Evolutionary conservation across 2,329 filamentous ascomycete species (phyloP).

Genomic region (Sclerotinia sclerotiorum): DNA sequence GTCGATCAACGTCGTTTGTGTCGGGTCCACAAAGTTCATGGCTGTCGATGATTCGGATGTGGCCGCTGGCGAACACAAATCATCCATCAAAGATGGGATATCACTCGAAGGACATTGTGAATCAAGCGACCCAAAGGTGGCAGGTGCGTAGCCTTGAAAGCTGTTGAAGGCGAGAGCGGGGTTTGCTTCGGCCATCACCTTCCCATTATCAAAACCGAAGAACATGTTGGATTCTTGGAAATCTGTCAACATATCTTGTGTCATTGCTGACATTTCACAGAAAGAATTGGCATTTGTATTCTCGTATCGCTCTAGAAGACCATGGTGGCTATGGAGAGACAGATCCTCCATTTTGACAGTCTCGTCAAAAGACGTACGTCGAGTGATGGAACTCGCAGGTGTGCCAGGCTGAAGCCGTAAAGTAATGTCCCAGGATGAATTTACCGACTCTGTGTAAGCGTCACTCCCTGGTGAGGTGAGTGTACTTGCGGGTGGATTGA

Average conservation of each 20-base stretch:
- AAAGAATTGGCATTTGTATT: slow-evolving; percentile 6
- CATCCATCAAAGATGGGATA: slow-evolving; percentile 28
- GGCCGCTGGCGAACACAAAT: slow-evolving; percentile 30
- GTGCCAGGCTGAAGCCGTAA: slow-evolving; percentile 8
- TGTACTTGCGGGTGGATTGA: slow-evolving; percentile 5
- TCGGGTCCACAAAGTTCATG: slow-evolving; percentile 34
- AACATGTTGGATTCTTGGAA: slow-evolving; percentile 27
- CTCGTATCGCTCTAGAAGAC: slow-evolving; percentile 24
- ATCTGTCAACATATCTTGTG: slow-evolving; percentile 25
- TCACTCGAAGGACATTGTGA: slow-evolving; percentile 25
- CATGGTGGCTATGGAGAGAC: slow-evolving; percentile 18
- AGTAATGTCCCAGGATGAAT: slow-evolving; percentile 23
- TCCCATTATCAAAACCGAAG: slow-evolving; percentile 15
- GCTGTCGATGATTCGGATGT: slow-evolving; percentile 25
- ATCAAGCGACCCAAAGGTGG: slow-evolving; percentile 21
- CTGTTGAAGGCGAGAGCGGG: slow-evolving; percentile 20
- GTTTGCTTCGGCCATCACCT: slow-evolving; percentile 22
- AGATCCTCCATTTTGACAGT: slow-evolving; percentile 26
- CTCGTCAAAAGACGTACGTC: slow-evolving; percentile 17
- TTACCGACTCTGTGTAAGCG: slow-evolving; percentile 17
- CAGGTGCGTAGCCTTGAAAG: slow-evolving; percentile 18
- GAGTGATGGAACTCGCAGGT: slow-evolving; percentile 7
- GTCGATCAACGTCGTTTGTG: slow-evolving; percentile 35
- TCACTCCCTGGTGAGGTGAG: slow-evolving; percentile 17
- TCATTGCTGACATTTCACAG: slow-evolving; percentile 27